These are phyloP conservation scores for Allantophomopsis cytisporea DNA, from an alignment of 2,329 filamentous ascomycete species.

Conservation along the genomic window DNA sequence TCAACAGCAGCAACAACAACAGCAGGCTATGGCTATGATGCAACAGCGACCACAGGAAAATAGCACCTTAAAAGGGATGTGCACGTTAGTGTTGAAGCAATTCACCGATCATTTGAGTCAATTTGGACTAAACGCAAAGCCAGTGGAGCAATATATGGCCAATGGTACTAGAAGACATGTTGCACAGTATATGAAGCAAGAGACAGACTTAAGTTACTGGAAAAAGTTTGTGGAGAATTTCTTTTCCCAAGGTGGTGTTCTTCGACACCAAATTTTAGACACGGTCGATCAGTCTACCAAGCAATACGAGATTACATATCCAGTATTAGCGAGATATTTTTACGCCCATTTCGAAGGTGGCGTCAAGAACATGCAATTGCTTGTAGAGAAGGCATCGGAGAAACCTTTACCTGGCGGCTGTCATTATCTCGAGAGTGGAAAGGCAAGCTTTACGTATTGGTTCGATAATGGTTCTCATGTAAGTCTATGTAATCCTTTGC, in stretches of 20 bases:
- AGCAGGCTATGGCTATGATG: slow-evolving; percentile 6
- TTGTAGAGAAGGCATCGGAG: slow-evolving; percentile 56
- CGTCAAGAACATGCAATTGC: slow-evolving; percentile 73
- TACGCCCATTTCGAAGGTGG: slow-evolving; percentile 80
- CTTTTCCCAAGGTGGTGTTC: slow-evolving; percentile 65
- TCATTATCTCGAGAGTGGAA: slow-evolving; percentile 62
- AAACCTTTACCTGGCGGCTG: slow-evolving; percentile 45
- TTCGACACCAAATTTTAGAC: slow-evolving; percentile 57
- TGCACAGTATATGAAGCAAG: slow-evolving; percentile 38
- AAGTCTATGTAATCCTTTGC: slow-evolving; percentile 20
- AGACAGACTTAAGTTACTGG: slow-evolving; percentile 66
- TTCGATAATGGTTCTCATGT: slow-evolving; percentile 76
- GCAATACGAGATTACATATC: slow-evolving; percentile 73
- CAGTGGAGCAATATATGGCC: slow-evolving; percentile 11
- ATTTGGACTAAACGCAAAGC: slow-evolving; percentile 32
- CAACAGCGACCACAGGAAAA: slow-evolving; percentile 23
- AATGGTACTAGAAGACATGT: slow-evolving; percentile 7
- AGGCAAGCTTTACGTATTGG: slow-evolving; percentile 77
- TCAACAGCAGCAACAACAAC: slow-evolving; percentile 9
- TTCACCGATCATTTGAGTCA: slow-evolving; percentile 49
- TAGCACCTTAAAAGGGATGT: slow-evolving; percentile 36
- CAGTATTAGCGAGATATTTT: slow-evolving; percentile 79
- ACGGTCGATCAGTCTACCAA: slow-evolving; percentile 50
- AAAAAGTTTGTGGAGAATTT: slow-evolving; percentile 65
- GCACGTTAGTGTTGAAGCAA: slow-evolving; percentile 43